Evolutionary conservation across 73 alveolate species (phyloP).

Genomic region (Loxodes magnus): DNA sequence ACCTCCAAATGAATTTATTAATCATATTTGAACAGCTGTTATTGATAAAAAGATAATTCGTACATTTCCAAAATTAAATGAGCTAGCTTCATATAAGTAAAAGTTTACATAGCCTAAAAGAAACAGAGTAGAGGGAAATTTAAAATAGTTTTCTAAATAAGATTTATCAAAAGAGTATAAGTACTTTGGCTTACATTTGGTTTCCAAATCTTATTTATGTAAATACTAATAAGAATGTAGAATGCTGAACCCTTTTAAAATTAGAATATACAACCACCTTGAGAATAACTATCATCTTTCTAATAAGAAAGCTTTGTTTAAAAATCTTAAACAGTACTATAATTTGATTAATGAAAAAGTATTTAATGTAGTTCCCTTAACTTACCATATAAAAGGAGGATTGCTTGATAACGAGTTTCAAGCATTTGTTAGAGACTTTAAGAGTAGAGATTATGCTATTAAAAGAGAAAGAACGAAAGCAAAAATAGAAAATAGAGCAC

Average conservation of each 20-base stretch:
- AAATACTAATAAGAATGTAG: not conserved
- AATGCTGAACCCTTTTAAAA: not conserved
- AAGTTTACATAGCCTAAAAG: not conserved
- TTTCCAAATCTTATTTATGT: not conserved
- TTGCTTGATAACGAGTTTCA: slow-evolving; percentile 43
- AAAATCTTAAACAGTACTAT: slow-evolving; percentile 64
- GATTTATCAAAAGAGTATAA: not conserved
- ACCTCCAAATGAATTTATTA: not conserved
- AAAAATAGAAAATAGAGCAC: too few relatives aligned
- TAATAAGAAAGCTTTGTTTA: slow-evolving; percentile 66
- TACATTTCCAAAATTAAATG: not conserved
- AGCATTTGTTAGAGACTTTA: too few relatives aligned
- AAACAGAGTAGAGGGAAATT: not conserved
- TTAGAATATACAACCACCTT: slow-evolving; percentile 38
- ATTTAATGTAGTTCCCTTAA: slow-evolving; percentile 51
- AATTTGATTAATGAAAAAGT: slow-evolving; percentile 41
- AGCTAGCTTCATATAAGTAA: not conserved
- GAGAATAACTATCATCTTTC: slow-evolving; percentile 55
- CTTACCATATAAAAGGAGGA: slow-evolving; percentile 62
- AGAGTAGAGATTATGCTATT: too few relatives aligned
- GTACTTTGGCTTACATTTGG: slow-evolving; percentile 9
- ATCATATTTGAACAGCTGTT: not conserved
- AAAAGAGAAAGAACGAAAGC: too few relatives aligned
- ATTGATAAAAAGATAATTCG: not conserved
- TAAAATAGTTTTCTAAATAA: not conserved